Base-by-base conservation (phyloP, 306 rosid species). In the Castanea mollissima region DNA sequence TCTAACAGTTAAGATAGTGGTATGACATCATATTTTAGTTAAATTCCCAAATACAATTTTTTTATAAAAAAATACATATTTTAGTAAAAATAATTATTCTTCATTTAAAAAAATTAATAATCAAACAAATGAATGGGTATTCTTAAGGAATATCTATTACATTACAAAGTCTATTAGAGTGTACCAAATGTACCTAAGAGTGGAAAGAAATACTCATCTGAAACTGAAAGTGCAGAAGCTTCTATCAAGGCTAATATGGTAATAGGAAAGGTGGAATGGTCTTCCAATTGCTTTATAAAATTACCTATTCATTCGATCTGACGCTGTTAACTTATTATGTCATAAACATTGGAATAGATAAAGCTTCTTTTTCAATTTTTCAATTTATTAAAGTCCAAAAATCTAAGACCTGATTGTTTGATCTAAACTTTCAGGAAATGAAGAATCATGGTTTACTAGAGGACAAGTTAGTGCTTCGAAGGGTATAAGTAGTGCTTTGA, bases 281-380 rank as follows among this genome's bases (percentile, higher is more conserved):
- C 88, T 90, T 75, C 93, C 93, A 75, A 85, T 90, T 74, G 87
- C 88, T 90, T 60, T 83, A 86, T 16, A 74, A 90, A 56, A 76
- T 90, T 4, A 76, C 31, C 21, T 88, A 90, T 82, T 84, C 93
- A 4, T 90, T 90, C 54, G 89, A 88, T 77, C 83, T 85, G 91
- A 91, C 93, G 38, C 84, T 59, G 79, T 91, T 89, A 74, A 60
- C 74, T 83, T 72, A 46, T 46, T 11, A 46, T 11, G 54, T 38
- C 29, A 65, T 14, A 3, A 19, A 71, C 74, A 74, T 18, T 58
- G 21, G 54, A 27, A 20, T 27, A n/a, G 15, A 25, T 65, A 38
- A 74, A 19, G 64, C 77, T 27, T 38, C 51, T 62, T 51, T 12
- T 56, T 55, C 69, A 35, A 34, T 16, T 73, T 21, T 16, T 12